Evolutionary conservation across 1,284 basidiomycete species (phyloP).

Genomic region (Cryptococcus maquisensis): DNA sequence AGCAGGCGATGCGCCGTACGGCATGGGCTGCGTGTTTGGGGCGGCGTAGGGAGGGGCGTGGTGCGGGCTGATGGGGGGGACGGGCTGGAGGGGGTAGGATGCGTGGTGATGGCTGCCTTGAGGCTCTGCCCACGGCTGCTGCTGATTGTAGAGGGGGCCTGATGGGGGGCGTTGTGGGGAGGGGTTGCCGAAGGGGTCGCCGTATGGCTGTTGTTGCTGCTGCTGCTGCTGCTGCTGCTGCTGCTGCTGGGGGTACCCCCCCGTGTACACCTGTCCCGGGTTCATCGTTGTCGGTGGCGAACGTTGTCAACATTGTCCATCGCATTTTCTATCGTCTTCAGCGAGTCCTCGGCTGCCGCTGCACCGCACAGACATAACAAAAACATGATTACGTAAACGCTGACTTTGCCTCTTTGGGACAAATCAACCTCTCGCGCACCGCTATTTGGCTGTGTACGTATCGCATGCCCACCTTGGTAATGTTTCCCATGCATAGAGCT

Average conservation of each 20-base stretch:
- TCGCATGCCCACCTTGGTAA: too few relatives aligned
- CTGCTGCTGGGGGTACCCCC: constrained; percentile 7
- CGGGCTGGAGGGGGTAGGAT: constrained; percentile 18
- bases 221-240: constrained; percentile 1
- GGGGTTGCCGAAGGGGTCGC: constrained; percentile 19
- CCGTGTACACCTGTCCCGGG: constrained; percentile 28
- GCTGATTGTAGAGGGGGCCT: background rate
- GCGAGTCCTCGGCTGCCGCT: background rate
- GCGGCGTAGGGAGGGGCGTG: constrained; percentile 2
- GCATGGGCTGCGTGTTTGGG: constrained; percentile 5
- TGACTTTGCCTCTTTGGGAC: background rate
- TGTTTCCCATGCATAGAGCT: too few relatives aligned
- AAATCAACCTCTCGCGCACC: too few relatives aligned
- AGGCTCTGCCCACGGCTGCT: constrained; percentile 13
- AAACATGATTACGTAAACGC: background rate
- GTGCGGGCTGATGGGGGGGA: background rate
- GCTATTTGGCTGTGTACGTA: too few relatives aligned
- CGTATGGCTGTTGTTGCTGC: constrained; percentile 14
- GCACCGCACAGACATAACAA: background rate
- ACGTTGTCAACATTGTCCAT: background rate
- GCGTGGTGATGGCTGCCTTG: constrained; percentile 24
- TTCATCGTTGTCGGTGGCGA: constrained; percentile 19
- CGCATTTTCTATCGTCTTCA: background rate
- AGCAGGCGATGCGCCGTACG: constrained; percentile 2
- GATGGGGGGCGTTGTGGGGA: constrained; percentile 1